Base-by-base conservation (phyloP, 257 asterid genomes). In the Hygrophila difformis region DNA sequence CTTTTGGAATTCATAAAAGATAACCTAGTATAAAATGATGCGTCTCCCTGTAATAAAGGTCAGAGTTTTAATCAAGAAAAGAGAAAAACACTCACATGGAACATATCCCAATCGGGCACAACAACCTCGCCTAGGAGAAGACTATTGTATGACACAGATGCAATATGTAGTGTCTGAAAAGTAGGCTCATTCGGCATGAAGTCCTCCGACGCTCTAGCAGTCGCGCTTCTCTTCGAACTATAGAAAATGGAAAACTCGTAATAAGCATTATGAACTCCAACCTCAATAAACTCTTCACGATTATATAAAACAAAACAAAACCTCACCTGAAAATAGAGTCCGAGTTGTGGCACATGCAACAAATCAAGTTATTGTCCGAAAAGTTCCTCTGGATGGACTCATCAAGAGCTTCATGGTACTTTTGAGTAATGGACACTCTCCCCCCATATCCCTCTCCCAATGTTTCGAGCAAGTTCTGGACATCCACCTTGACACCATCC, bases 401-500 rank as follows among this genome's bases (percentile, higher is more conserved):
- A 6, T 81, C 87, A 11, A 80, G 74, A 3, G 88, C 93, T 51
- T 81, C 69, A 11, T 78, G 78, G 17, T 76, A 78, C 53, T 69
- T 69, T 22, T 45, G 69, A 4, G 92, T 73, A n/a, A 85, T 49
- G 23, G 78, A 69, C 8, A 81, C 93, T 54, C 93, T 49, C 9
- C 93, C 95, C 12, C 93, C 93, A 23, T 57, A 48, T 8, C 82
- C 81, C 0, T 68, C 49, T 1, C 92, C 82, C 11, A 81, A 49
- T 1, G 93, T 73, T 39, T 65, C 84, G 0, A 85, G 5, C 46
- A 85, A 44, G 47, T 71, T 73, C 35, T 85, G 95, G 26, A 76
- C 91, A 34, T 85, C 95, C 15, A 85, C 93, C 47, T 85, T 85
- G 1, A 81, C 87, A 1, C 93, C 95, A 31, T 85, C 93, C 1